A percentile compares a stretch with the other conserved stretches of the same genome.
These are phyloP conservation scores for Ceratocystis papillata DNA, from an alignment of 2,329 filamentous ascomycete species.

Conservation along the genomic window DNA sequence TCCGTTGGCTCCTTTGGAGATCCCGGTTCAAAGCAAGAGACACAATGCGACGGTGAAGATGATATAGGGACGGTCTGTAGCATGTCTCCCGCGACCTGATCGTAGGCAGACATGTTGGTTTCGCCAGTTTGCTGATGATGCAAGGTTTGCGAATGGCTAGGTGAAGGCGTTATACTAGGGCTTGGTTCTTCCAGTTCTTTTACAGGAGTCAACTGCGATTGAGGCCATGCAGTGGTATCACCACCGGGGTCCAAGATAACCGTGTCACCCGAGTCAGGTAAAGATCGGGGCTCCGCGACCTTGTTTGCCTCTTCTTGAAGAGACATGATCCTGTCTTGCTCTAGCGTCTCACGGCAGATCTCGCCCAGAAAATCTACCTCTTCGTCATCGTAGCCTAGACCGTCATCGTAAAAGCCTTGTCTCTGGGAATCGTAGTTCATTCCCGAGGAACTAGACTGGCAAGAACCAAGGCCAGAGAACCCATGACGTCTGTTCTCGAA, in stretches of 20 bases:
- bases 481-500: not conserved
- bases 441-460: not conserved
- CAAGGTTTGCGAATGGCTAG: not conserved
- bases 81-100: constrained; percentile 10
- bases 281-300: not conserved
- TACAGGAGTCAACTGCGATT: not conserved
- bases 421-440: not conserved
- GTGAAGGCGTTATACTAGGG: not conserved
- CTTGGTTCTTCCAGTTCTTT: not conserved
- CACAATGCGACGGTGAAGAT: not conserved
- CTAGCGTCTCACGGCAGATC: constrained; percentile 11
- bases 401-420: not conserved
- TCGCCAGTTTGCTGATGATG: not conserved
- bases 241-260: not conserved
- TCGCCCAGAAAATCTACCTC: constrained; percentile 10
- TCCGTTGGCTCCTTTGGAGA: too few relatives aligned
- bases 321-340: not conserved
- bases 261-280: not conserved
- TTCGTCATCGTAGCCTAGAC: not conserved
- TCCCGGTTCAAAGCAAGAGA: not conserved
- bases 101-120: not conserved
- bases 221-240: not conserved
- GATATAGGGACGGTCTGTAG: not conserved
- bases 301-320: not conserved
- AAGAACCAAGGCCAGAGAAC: not conserved